phyloP scores from a whole-genome alignment of 805 yeast genomes.

The Cyberlindnera amylophila region DNA sequence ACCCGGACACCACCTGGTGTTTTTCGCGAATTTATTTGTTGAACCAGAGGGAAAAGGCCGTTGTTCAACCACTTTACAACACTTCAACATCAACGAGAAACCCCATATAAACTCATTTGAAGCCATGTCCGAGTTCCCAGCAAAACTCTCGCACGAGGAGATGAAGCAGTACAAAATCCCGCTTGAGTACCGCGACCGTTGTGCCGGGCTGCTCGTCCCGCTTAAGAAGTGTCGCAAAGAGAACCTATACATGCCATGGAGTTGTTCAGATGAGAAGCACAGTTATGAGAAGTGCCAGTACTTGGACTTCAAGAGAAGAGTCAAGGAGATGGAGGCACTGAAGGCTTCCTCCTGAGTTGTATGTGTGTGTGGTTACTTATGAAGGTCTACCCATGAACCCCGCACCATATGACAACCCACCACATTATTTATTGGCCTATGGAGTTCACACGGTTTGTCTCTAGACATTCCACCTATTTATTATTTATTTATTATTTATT shows the following conservation, averaged over 20 bases:
- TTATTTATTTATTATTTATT: constrained; percentile 10
- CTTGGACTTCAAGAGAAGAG: constrained; percentile 76
- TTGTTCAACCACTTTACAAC: too few relatives aligned
- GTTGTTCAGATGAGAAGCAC: constrained; percentile 75
- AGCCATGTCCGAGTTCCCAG: constrained; percentile 10
- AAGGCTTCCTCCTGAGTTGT: constrained; percentile 29
- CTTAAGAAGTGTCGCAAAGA: constrained; percentile 59
- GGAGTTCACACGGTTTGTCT: not conserved
- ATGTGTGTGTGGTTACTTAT: too few relatives aligned
- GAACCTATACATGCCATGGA: constrained; percentile 59
- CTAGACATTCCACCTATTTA: not conserved
- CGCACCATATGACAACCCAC: too few relatives aligned
- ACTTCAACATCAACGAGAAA: not conserved
- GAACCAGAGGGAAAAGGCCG: too few relatives aligned
- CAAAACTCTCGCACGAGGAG: constrained; percentile 63
- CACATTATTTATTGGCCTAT: not conserved
- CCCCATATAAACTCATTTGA: not conserved
- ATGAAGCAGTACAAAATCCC: constrained; percentile 79
- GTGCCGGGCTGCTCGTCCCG: constrained; percentile 63
- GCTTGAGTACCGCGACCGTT: constrained; percentile 76
- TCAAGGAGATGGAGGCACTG: constrained; percentile 59
- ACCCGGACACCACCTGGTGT: too few relatives aligned
- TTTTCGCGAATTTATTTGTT: too few relatives aligned
- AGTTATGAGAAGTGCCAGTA: constrained; percentile 84
- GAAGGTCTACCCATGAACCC: too few relatives aligned